Percentiles rank a stretch among this genome's conserved stretches.
Evolutionary conservation across 2,329 filamentous ascomycete genomes (phyloP).

Genomic region (Colletotrichum cordylinicola): DNA sequence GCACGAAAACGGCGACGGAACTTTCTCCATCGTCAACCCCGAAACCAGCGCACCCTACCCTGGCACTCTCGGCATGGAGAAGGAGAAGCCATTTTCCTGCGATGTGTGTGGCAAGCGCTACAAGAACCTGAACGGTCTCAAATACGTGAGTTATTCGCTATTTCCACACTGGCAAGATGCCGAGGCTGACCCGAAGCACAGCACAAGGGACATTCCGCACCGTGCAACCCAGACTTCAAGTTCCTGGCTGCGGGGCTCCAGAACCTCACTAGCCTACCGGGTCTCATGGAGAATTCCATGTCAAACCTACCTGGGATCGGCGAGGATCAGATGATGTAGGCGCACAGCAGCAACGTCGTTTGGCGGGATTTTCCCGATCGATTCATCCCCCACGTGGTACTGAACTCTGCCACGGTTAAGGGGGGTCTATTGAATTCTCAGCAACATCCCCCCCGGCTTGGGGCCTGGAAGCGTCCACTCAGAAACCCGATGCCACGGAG

Average conservation of each 20-base stretch:
- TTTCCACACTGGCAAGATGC: background rate
- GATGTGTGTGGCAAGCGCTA: conserved; percentile 97
- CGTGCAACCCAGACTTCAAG: conserved; percentile 83
- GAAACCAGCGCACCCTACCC: conserved; percentile 94
- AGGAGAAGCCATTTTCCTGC: conserved; percentile 98
- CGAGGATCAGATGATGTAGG: conserved; percentile 44
- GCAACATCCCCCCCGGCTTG: background rate
- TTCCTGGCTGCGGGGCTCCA: conserved; percentile 50
- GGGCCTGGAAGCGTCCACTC: background rate
- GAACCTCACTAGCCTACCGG: conserved; percentile 34
- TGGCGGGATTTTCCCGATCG: background rate
- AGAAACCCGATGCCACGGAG: background rate
- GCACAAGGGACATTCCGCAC: conserved; percentile 83
- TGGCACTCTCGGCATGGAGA: conserved; percentile 98
- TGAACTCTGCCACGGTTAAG: background rate
- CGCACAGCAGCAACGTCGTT: background rate
- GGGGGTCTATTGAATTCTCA: background rate
- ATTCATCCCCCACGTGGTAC: background rate
- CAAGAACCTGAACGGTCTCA: conserved; percentile 98
- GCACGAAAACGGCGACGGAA: conserved; percentile 95
- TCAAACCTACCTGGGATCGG: conserved; percentile 45
- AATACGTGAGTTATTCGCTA: conserved; percentile 70
- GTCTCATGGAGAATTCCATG: conserved; percentile 28
- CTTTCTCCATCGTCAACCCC: conserved; percentile 97
- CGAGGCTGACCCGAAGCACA: conserved; percentile 31